phyloP scores from a whole-genome alignment of 148 eudicot species.

The Euryodendron excelsum region DNA sequence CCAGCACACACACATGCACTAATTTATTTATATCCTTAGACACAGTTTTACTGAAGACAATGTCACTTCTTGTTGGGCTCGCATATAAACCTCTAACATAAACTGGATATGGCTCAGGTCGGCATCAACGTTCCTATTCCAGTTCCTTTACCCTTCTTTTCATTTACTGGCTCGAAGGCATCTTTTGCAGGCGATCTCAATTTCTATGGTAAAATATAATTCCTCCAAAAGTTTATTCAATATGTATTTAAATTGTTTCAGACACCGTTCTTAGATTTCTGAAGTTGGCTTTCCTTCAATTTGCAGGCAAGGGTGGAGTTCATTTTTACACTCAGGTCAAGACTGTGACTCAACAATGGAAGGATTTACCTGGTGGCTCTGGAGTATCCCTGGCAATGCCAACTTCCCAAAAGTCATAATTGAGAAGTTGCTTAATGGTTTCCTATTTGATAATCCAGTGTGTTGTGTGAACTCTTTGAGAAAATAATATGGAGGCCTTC shows the following conservation, averaged over 20 bases:
- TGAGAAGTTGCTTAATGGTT: background rate
- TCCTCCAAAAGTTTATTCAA: background rate
- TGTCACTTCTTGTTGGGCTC: background rate
- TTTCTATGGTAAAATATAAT: slow-evolving; percentile 73
- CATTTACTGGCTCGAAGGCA: slow-evolving; percentile 94
- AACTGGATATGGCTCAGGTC: slow-evolving; percentile 43
- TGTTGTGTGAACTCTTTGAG: background rate
- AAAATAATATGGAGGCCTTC: background rate
- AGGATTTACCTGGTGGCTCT: slow-evolving; percentile 67
- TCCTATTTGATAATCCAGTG: background rate
- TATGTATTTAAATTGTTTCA: background rate
- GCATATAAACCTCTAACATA: slow-evolving; percentile 6
- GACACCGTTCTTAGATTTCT: background rate
- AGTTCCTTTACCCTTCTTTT: slow-evolving; percentile 93
- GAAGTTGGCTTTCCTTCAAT: background rate
- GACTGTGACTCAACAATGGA: slow-evolving; percentile 98
- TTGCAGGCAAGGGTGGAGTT: slow-evolving; percentile 93
- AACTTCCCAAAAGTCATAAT: slow-evolving; percentile 75
- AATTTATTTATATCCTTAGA: background rate
- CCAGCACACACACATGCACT: background rate
- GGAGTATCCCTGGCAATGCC: slow-evolving; percentile 95
- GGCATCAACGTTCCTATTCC: slow-evolving; percentile 99
- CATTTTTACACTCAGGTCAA: slow-evolving; percentile 85
- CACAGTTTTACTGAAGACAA: background rate
- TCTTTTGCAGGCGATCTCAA: slow-evolving; percentile 99